These are phyloP conservation scores for Geotrichum aggregatum DNA, from an alignment of 1,139 yeast genomes.

Conservation along the genomic window DNA sequence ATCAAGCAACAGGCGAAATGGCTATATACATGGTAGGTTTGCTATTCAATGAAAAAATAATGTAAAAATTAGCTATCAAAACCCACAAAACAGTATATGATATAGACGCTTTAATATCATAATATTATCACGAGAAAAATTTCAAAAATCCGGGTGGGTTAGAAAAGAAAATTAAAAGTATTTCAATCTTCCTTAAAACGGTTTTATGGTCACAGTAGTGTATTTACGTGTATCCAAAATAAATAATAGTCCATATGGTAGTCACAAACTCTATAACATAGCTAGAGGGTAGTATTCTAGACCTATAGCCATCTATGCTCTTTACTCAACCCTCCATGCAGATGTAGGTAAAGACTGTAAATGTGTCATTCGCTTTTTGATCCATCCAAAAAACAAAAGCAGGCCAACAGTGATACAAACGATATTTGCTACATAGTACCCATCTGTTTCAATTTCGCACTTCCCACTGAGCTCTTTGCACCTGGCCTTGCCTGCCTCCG, in stretches of 20 bases:
- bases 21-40: too few species aligned
- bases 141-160: too few species aligned
- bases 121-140: background rate
- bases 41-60: too few species aligned
- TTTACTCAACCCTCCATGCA: slow-evolving; percentile 58
- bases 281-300: too few species aligned
- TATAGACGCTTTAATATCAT: background rate
- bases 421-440: slow-evolving; percentile 74
- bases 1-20: too few species aligned
- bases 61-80: background rate
- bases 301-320: too few species aligned
- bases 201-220: too few species aligned
- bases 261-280: too few species aligned
- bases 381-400: slow-evolving; percentile 61
- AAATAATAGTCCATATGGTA: too few species aligned
- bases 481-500: slow-evolving; percentile 43
- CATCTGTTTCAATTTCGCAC: slow-evolving; percentile 60
- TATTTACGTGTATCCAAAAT: too few species aligned
- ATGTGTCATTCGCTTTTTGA: slow-evolving; percentile 53
- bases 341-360: slow-evolving; percentile 61
- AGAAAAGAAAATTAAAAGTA: too few species aligned
- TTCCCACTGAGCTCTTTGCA: slow-evolving; percentile 57
- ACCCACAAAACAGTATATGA: background rate
- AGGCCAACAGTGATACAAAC: slow-evolving; percentile 68
- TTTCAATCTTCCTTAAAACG: too few species aligned